Evolutionary conservation across 768 basidiomycete genomes (phyloP), one percentile per base, ranked within the genome.

Genomic region (Kwoniella dejecticola): DNA sequence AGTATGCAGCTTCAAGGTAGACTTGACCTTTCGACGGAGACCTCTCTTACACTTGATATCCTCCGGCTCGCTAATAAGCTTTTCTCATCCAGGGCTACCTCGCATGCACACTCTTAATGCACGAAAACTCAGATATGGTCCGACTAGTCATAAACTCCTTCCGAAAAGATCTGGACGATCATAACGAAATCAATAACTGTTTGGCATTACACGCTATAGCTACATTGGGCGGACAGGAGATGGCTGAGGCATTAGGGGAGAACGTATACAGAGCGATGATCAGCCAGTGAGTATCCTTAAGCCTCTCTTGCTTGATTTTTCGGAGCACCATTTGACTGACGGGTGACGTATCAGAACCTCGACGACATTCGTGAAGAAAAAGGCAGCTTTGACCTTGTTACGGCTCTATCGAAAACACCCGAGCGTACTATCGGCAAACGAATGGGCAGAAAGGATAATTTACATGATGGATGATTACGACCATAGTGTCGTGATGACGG

Each of bases 51-150:
- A n/a, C n/a, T n/a, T n/a, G n/a, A n/a, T n/a, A n/a, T n/a, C n/a
- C n/a, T n/a, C n/a, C n/a, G n/a, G n/a, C n/a, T n/a, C n/a, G n/a
- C 13, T 27, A 12, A 49, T 29, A 49, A 49, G 48, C 36, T 38
- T n/a, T n/a, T n/a, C n/a, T n/a, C n/a, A n/a, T n/a, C n/a, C 61
- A 98, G 95, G 96, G 96, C 47, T 99, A 99, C 80, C 87, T 99
- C 49, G 96, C 96, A 15, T 88, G 98, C 4, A 98, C 96, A 2
- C 81, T 99, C 38, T 83, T 99, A 54, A 95, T 99, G 92, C 94
- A 98, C 81, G 96, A 99, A 81, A 94, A 98, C 77, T 96, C 92
- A 21, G 95, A 98, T 74, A 89, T 99, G 67, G 86, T 97, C 48
- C 87, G 96, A 23, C 83, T 99, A 19, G 94, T 98, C 17, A 93